Percentiles rank a stretch among this genome's conserved stretches.
These are phyloP conservation scores for Ophiocordyceps polyrhachis-furcata DNA, from an alignment of 2,329 filamentous ascomycete species.

Conservation along the genomic window DNA sequence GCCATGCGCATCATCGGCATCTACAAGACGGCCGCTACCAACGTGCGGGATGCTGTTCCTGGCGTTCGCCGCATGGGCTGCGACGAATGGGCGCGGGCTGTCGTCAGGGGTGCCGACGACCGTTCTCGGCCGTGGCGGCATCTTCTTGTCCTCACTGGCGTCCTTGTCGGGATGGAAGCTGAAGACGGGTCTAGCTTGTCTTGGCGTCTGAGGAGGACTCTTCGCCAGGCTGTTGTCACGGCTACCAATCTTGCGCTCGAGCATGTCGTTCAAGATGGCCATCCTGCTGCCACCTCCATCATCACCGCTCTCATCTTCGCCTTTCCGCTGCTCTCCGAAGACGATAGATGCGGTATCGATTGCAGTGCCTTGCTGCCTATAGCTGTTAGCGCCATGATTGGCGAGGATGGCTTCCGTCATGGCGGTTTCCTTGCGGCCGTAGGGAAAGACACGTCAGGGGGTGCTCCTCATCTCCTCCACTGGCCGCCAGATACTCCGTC, in stretches of 20 bases:
- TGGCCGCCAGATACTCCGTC: slow-evolving; percentile 47
- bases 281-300: slow-evolving; percentile 30
- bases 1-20: slow-evolving; percentile 50
- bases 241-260: slow-evolving; percentile 62
- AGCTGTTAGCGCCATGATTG: slow-evolving; percentile 47
- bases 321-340: slow-evolving; percentile 50
- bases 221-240: slow-evolving; percentile 55
- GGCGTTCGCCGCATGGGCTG: slow-evolving; percentile 25
- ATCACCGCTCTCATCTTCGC: slow-evolving; percentile 58
- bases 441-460: slow-evolving; percentile 43
- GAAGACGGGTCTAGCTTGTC: slow-evolving; percentile 42
- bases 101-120: slow-evolving; percentile 38
- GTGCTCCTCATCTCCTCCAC: slow-evolving; percentile 24
- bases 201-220: slow-evolving; percentile 39
- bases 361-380: slow-evolving; percentile 54
- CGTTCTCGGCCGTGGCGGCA: slow-evolving; percentile 62
- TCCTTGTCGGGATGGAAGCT: slow-evolving; percentile 58
- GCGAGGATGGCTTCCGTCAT: slow-evolving; percentile 54
- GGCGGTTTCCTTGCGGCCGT: slow-evolving; percentile 58
- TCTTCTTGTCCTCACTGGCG: slow-evolving; percentile 57
- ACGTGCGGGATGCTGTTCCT: slow-evolving; percentile 29
- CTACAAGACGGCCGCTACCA: slow-evolving; percentile 47
- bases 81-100: slow-evolving; percentile 36
- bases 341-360: slow-evolving; percentile 38
- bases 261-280: slow-evolving; percentile 20